Evolutionary conservation across 1,284 basidiomycete species (phyloP).

Genomic region (Lignosus rhinocerotis): DNA sequence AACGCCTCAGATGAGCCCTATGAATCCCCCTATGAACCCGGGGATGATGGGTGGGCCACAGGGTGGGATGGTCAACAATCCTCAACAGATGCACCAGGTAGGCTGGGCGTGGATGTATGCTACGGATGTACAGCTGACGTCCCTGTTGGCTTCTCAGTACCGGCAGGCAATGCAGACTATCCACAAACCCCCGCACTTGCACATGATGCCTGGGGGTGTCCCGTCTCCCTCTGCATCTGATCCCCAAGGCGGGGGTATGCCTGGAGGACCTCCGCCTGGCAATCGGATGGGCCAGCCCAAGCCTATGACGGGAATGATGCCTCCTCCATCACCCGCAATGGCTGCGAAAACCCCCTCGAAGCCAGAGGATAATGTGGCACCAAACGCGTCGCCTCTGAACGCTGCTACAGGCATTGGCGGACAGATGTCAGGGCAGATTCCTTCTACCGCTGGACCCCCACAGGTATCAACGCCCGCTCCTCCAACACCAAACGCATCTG

Average conservation of each 20-base stretch:
- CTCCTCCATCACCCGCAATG: slow-evolving; percentile 47
- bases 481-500: slow-evolving; percentile 46
- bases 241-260: slow-evolving; percentile 5
- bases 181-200: slow-evolving; percentile 33
- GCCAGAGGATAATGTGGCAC: slow-evolving; percentile 21
- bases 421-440: slow-evolving; percentile 20
- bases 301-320: slow-evolving; percentile 46
- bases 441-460: slow-evolving; percentile 8
- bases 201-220: slow-evolving; percentile 22
- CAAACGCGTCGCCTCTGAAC: slow-evolving; percentile 47
- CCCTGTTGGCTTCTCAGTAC: slow-evolving; percentile 32
- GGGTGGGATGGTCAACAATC: slow-evolving; percentile 34
- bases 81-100: slow-evolving; percentile 37
- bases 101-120: neutral
- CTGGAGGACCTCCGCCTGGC: slow-evolving; percentile 19
- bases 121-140: neutral
- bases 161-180: slow-evolving; percentile 38
- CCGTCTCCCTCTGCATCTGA: slow-evolving; percentile 26
- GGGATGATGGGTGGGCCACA: slow-evolving; percentile 28
- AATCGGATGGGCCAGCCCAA: slow-evolving; percentile 38
- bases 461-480: slow-evolving; percentile 42
- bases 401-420: slow-evolving; percentile 29
- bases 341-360: slow-evolving; percentile 33
- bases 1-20: slow-evolving; percentile 24
- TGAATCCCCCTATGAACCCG: slow-evolving; percentile 29